Percentiles rank a stretch among this genome's conserved stretches.
These are phyloP conservation scores for Microsporum canis DNA, from an alignment of 2,329 filamentous ascomycete genomes.

Conservation along the genomic window DNA sequence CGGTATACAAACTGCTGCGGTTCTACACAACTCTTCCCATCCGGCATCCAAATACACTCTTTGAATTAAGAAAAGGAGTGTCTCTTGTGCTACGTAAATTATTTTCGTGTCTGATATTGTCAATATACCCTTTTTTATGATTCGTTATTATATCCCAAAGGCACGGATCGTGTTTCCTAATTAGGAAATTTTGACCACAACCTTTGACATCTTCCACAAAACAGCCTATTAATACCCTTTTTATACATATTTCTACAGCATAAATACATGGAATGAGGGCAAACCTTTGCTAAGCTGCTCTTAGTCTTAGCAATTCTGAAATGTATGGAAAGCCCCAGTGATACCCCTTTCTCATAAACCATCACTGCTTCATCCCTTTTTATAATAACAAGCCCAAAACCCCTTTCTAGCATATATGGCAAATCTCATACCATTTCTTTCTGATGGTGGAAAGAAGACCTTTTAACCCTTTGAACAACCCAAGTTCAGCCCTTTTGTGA, in stretches of 20 bases:
- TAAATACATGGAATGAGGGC: background rate
- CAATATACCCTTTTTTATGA: background rate
- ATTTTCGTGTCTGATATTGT: background rate
- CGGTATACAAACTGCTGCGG: background rate
- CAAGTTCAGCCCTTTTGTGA: too few relatives aligned
- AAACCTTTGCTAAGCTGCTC: background rate
- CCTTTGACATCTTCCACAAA: background rate
- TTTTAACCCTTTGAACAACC: too few relatives aligned
- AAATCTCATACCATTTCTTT: too few relatives aligned
- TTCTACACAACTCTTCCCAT: background rate
- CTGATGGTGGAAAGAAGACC: too few relatives aligned
- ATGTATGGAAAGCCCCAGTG: background rate
- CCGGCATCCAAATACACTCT: too few relatives aligned
- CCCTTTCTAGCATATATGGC: too few relatives aligned
- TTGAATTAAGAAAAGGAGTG: background rate
- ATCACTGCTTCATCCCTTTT: too few relatives aligned
- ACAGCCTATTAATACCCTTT: background rate
- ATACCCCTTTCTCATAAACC: background rate
- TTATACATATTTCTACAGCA: too few relatives aligned
- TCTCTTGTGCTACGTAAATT: background rate
- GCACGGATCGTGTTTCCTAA: background rate
- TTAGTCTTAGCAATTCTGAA: too few relatives aligned
- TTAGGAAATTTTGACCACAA: background rate
- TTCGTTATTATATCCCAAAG: background rate
- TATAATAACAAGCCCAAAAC: background rate